A percentile compares a stretch with the other conserved stretches of the same genome.
These are phyloP conservation scores for Daldinia bambusicola DNA, from an alignment of 495 filamentous ascomycete genomes.

Conservation along the genomic window DNA sequence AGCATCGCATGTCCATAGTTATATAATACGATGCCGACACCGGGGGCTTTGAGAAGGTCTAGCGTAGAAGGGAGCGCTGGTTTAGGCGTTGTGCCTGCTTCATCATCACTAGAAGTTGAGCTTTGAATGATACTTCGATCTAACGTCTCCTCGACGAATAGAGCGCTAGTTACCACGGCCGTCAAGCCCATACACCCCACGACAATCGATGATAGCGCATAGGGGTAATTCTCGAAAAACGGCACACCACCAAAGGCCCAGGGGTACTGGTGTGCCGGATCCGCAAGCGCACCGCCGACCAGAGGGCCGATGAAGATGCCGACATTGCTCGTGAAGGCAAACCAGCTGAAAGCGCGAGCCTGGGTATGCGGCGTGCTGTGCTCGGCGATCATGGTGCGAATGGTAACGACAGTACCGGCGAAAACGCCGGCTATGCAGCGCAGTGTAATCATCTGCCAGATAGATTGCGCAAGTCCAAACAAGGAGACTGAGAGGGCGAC, in stretches of 20 bases:
- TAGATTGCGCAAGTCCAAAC: constrained; percentile 68
- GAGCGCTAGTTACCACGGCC: constrained; percentile 58
- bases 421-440: constrained; percentile 74
- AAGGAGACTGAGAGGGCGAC: constrained; percentile 65
- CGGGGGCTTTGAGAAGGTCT: constrained; percentile 68
- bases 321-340: constrained; percentile 73
- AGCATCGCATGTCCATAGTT: constrained; percentile 70
- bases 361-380: constrained; percentile 72
- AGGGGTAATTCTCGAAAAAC: constrained; percentile 72
- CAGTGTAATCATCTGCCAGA: constrained; percentile 74
- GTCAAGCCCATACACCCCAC: constrained; percentile 61
- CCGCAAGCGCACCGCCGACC: constrained; percentile 70
- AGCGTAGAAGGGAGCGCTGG: constrained; percentile 55
- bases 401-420: constrained; percentile 73
- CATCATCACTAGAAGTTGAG: constrained; percentile 7
- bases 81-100: constrained; percentile 42
- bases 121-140: constrained; percentile 14
- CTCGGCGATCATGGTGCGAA: constrained; percentile 77
- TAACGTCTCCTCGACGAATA: constrained; percentile 68
- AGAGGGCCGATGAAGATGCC: constrained; percentile 76
- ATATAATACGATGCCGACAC: constrained; percentile 69
- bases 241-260: constrained; percentile 60
- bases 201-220: constrained; percentile 68
- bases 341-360: constrained; percentile 76
- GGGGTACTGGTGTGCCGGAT: constrained; percentile 68